phyloP scores from a whole-genome alignment of 192 early-diverging fungal genomes.

The Umbelopsis isabellina region DNA sequence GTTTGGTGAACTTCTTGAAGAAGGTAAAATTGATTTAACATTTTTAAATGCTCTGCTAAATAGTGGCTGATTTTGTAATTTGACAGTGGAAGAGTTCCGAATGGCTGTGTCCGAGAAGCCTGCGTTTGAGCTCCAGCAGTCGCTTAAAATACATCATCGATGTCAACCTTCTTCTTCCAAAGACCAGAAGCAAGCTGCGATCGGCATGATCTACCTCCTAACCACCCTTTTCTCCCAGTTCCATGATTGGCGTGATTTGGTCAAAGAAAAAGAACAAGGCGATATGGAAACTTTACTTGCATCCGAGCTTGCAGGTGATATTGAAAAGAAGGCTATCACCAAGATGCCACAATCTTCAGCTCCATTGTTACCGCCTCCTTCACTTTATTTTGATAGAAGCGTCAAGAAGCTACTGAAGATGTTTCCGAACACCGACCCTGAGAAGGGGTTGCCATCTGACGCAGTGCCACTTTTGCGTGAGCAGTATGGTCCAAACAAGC shows the following conservation, averaged over 20 bases:
- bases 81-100: conserved; percentile 84
- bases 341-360: conserved; percentile 14
- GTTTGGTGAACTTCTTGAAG: conserved; percentile 94
- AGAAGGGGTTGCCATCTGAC: conserved; percentile 65
- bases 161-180: conserved; percentile 66
- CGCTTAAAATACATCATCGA: conserved; percentile 79
- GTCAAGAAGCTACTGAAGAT: conserved; percentile 82
- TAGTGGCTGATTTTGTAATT: background rate
- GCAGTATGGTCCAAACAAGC: conserved; percentile 84
- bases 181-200: conserved; percentile 75
- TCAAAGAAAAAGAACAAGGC: conserved; percentile 78
- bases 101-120: conserved; percentile 75
- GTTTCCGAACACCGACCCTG: conserved; percentile 71
- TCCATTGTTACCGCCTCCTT: conserved; percentile 46
- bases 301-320: conserved; percentile 23
- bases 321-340: background rate
- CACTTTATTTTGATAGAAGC: conserved; percentile 92
- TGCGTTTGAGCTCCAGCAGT: conserved; percentile 76
- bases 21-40: conserved; percentile 50
- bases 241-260: conserved; percentile 88
- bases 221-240: conserved; percentile 79
- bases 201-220: conserved; percentile 76
- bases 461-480: conserved; percentile 65
- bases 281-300: conserved; percentile 73
- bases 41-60: background rate